phyloP scores from a whole-genome alignment of 2,329 filamentous ascomycete genomes.

The Anisogramma anomala region DNA sequence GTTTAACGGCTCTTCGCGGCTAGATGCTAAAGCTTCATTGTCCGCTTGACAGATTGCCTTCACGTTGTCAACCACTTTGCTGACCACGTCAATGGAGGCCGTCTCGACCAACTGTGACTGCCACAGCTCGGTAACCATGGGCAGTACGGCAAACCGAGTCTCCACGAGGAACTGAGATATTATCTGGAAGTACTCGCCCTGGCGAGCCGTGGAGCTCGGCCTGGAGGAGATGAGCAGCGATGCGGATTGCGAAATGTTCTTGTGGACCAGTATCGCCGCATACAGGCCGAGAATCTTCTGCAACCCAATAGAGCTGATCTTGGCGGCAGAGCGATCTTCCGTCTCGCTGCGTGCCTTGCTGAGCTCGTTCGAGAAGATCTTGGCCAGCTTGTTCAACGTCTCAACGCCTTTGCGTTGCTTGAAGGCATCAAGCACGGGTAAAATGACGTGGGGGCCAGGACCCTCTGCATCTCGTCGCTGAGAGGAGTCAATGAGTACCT shows the following conservation, averaged over 20 bases:
- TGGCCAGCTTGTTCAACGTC: slow-evolving; percentile 59
- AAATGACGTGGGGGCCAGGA: slow-evolving; percentile 44
- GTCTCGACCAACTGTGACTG: slow-evolving; percentile 74
- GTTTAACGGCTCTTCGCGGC: slow-evolving; percentile 41
- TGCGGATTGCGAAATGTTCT: slow-evolving; percentile 66
- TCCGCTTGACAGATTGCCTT: slow-evolving; percentile 69
- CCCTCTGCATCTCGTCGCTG: slow-evolving; percentile 34
- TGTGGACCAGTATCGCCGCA: slow-evolving; percentile 61
- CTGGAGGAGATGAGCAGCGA: slow-evolving; percentile 38
- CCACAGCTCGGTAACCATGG: slow-evolving; percentile 70
- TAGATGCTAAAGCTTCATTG: slow-evolving; percentile 55
- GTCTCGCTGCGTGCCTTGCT: slow-evolving; percentile 26
- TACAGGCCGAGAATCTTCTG: slow-evolving; percentile 82
- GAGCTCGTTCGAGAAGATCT: slow-evolving; percentile 52
- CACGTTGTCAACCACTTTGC: slow-evolving; percentile 72
- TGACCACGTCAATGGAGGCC: slow-evolving; percentile 62
- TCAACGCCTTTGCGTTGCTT: slow-evolving; percentile 69
- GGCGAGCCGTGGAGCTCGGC: slow-evolving; percentile 28
- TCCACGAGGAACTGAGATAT: slow-evolving; percentile 76
- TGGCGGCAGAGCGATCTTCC: slow-evolving; percentile 33
- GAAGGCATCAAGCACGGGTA: slow-evolving; percentile 76
- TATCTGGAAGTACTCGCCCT: slow-evolving; percentile 28
- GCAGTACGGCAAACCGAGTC: slow-evolving; percentile 67
- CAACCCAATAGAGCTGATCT: slow-evolving; percentile 47
- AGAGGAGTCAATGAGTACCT: slow-evolving; percentile 61